A percentile compares a stretch with the other conserved stretches of the same genome.
Conservation (phyloP, 495 filamentous ascomycete genomes). For the Clohesyomyces aquaticus region DNA sequence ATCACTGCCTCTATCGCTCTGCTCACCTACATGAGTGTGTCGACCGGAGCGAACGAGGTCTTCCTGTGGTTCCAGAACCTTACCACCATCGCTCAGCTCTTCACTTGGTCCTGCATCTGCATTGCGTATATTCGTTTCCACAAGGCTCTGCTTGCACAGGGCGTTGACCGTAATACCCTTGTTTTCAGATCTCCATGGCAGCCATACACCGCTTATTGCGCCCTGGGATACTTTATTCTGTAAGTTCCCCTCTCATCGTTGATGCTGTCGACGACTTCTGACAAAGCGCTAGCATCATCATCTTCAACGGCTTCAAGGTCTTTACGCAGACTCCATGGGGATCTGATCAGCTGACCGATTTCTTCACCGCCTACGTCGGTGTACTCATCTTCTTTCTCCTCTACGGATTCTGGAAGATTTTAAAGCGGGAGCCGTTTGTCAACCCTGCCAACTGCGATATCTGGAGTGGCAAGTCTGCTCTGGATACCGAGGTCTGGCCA, state of each 20-base stretch:
- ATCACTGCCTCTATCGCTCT: slow-evolving; percentile 59
- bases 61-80: slow-evolving; percentile 51
- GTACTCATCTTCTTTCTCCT: slow-evolving; percentile 61
- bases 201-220: slow-evolving; percentile 64
- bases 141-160: slow-evolving; percentile 58
- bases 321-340: slow-evolving; percentile 56
- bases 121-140: slow-evolving; percentile 60
- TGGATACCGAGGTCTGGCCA: slow-evolving; percentile 61
- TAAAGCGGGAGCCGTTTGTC: slow-evolving; percentile 55
- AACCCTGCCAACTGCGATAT: slow-evolving; percentile 61
- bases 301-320: slow-evolving; percentile 60
- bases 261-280: background rate
- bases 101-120: slow-evolving; percentile 60
- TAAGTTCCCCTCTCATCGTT: slow-evolving; percentile 6
- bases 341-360: slow-evolving; percentile 46
- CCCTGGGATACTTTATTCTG: slow-evolving; percentile 58
- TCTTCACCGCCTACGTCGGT: slow-evolving; percentile 64
- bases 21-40: slow-evolving; percentile 65
- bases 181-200: slow-evolving; percentile 64
- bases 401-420: slow-evolving; percentile 60
- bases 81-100: slow-evolving; percentile 52
- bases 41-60: slow-evolving; percentile 52
- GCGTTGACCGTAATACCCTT: slow-evolving; percentile 58
- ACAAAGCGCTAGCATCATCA: slow-evolving; percentile 48
- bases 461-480: slow-evolving; percentile 63